A percentile compares a stretch with the other conserved stretches of the same genome.
phyloP scores from a whole-genome alignment of 139 green algal species.

The Chlorella sp. region DNA sequence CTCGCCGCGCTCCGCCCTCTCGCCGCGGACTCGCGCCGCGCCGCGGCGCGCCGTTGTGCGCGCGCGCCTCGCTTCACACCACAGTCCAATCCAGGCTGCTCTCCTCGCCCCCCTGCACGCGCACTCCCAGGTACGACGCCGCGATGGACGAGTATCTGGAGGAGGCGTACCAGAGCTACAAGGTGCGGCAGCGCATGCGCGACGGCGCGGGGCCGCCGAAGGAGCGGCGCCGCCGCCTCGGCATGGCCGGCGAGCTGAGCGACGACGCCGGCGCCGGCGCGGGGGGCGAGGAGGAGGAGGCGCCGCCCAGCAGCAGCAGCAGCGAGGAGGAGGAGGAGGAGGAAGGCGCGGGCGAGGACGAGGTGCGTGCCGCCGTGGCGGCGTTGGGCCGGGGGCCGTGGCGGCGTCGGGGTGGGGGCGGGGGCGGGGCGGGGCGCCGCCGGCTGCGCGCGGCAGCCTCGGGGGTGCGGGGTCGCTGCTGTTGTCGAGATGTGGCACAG shows the following conservation, averaged over 20 bases:
- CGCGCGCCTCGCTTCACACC: too few species aligned
- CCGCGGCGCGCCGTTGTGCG: too few species aligned
- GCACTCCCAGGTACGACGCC: constrained; percentile 76
- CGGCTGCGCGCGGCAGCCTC: too few species aligned
- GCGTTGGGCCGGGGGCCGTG: background rate
- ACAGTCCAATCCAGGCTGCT: too few species aligned
- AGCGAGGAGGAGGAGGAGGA: constrained; percentile 37
- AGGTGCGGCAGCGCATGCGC: constrained; percentile 64
- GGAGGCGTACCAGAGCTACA: constrained; percentile 82
- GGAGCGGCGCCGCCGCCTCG: constrained; percentile 64
- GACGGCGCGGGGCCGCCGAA: constrained; percentile 34
- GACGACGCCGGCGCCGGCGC: constrained; percentile 50
- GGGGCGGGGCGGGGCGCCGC: too few species aligned
- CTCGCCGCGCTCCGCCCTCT: too few species aligned
- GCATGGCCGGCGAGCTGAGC: constrained; percentile 63
- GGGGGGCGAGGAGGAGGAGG: constrained; percentile 23
- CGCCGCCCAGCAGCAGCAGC: background rate
- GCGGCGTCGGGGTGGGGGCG: too few species aligned
- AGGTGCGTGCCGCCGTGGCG: too few species aligned
- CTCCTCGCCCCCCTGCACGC: too few species aligned
- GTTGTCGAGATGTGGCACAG: background rate
- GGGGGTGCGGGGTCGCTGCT: too few species aligned
- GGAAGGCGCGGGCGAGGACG: background rate
- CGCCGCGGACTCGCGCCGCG: too few species aligned
- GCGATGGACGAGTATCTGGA: constrained; percentile 88